Evolutionary conservation across 2,329 filamentous ascomycete species (phyloP).

Genomic region (Colletotrichum costaricense): DNA sequence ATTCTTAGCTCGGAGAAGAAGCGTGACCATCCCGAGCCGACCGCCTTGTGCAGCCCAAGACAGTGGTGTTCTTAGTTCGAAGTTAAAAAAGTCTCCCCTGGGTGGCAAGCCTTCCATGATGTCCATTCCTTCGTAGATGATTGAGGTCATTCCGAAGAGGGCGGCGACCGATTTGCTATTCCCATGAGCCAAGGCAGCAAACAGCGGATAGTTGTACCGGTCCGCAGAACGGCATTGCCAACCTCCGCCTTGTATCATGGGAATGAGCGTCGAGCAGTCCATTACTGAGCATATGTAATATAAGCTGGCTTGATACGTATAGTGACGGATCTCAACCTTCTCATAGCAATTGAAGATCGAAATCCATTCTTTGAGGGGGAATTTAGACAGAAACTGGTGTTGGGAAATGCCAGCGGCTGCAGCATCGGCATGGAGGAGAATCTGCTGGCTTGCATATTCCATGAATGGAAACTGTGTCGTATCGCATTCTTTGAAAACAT

Average conservation of each 20-base stretch:
- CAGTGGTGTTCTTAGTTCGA: too few species aligned
- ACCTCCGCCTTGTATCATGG: constrained; percentile 31
- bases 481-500: too few species aligned
- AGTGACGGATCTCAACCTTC: too few species aligned
- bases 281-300: constrained; percentile 50
- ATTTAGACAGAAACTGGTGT: constrained; percentile 44
- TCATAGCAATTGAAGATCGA: too few species aligned
- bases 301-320: constrained; percentile 40
- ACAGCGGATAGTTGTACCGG: constrained; percentile 47
- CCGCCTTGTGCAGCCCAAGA: too few species aligned
- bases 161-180: constrained; percentile 41
- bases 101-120: constrained; percentile 11
- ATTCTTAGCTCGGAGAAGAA: too few species aligned
- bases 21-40: too few species aligned
- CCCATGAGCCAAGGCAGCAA: constrained; percentile 47
- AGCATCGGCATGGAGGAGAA: constrained; percentile 55
- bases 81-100: constrained; percentile 13
- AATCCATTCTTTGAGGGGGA: constrained; percentile 45
- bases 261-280: constrained; percentile 42
- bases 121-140: too few species aligned
- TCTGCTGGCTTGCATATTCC: too few species aligned
- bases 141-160: too few species aligned
- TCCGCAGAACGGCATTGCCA: constrained; percentile 37
- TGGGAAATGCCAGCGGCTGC: constrained; percentile 45
- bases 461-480: constrained; percentile 58